Evolutionary conservation across 352 stramenopile genomes (phyloP), one percentile per base, ranked within the genome.

Genomic region (Pythium pyrilobum): DNA sequence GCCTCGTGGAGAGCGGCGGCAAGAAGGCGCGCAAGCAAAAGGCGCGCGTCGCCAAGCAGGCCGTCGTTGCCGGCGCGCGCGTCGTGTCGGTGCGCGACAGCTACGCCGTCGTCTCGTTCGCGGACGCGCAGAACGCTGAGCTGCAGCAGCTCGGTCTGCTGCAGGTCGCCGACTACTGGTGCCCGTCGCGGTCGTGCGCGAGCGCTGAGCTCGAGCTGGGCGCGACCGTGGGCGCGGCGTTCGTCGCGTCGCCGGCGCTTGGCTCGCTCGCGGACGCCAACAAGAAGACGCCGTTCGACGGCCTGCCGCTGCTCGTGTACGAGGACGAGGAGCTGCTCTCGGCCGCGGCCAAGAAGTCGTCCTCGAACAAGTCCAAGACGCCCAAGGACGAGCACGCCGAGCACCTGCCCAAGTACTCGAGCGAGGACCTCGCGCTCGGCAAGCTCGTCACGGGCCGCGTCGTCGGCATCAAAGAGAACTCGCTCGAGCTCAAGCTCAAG

Each of bases 401-500:
- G 25, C 70, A 78, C 10, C 32, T 92, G 63, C 83, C 85, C 10
- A 92, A 92, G 60, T 95, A 95, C 57, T 31, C 52, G 3, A 59
- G 59, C 42, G 63, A 75, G 4, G 81, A 91, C 41, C 47, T 95
- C 3, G 58, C 62, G 29, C 61, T 92, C 13, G 83, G 85, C 13
- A 81, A 80, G 59, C 68, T 70, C 13, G 58, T 95, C 52, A 89
- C 74, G 1, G 85, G 83, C 32, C 63, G 78, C 20, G 81, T 95
- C 56, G 52, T 69, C 16, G 66, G 69, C 18, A 91, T 95, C 71
- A 89, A 89, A 49, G 83, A 95, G 56, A 67, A 75, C 59, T 67
- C 68, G 43, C 89, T 95, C 68, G 81, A 95, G 56, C 75, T 95
- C 56, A 88, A 87, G 47, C 56, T 95, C 28, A 81, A 87, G 70